Conservation (phyloP, 495 filamentous ascomycete species). For the Venustampulla echinocandica region DNA sequence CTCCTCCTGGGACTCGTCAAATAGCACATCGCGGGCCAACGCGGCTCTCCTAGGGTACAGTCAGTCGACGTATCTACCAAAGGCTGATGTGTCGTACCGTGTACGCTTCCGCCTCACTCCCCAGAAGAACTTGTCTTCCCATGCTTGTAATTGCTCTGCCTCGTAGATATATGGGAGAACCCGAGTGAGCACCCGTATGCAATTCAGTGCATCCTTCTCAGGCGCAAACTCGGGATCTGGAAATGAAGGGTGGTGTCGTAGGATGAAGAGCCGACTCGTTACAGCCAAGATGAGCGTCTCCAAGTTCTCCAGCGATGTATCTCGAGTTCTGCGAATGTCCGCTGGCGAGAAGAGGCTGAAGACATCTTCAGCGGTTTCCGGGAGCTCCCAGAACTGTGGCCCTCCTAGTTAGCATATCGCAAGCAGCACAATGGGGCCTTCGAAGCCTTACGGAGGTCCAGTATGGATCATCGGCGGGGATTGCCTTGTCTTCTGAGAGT, state of each 20-base stretch:
- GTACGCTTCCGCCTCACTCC: slow-evolving; percentile 54
- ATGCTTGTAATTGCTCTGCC: slow-evolving; percentile 71
- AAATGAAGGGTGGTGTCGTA: slow-evolving; percentile 85
- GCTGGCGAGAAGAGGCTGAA: slow-evolving; percentile 92
- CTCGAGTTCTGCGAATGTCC: slow-evolving; percentile 86
- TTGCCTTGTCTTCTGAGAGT: slow-evolving; percentile 82
- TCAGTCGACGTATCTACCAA: slow-evolving; percentile 31
- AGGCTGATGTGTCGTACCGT: slow-evolving; percentile 26
- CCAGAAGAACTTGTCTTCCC: slow-evolving; percentile 96
- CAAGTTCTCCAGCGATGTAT: slow-evolving; percentile 78
- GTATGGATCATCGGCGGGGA: slow-evolving; percentile 81
- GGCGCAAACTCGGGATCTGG: slow-evolving; percentile 85
- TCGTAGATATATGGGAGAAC: slow-evolving; percentile 91
- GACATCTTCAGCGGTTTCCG: slow-evolving; percentile 90
- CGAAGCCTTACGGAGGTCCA: slow-evolving; percentile 71
- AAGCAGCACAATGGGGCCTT: not conserved
- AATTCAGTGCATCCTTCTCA: slow-evolving; percentile 84
- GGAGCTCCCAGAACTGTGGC: slow-evolving; percentile 89
- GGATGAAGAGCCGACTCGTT: slow-evolving; percentile 66
- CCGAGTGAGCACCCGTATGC: slow-evolving; percentile 84
- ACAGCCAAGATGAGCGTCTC: slow-evolving; percentile 82
- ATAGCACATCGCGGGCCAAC: slow-evolving; percentile 63
- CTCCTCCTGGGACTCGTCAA: slow-evolving; percentile 61
- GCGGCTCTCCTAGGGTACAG: slow-evolving; percentile 36
- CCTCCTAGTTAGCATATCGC: slow-evolving; percentile 13